Evolutionary conservation across 495 filamentous ascomycete species (phyloP).

Genomic region (Bombardia bombarda): DNA sequence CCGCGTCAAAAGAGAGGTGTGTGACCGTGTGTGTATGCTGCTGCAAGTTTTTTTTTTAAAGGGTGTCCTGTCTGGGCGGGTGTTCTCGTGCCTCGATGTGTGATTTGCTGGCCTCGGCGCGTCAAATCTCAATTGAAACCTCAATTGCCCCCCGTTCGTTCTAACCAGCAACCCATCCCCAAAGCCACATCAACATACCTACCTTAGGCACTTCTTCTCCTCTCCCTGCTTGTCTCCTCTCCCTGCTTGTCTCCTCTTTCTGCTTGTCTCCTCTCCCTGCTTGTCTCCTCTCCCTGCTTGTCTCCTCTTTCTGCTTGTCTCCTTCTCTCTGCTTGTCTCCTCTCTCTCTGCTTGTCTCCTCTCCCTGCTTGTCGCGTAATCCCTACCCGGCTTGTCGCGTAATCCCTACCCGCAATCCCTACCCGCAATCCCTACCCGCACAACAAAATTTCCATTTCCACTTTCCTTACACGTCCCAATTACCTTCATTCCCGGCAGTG

Average conservation of each 20-base stretch:
- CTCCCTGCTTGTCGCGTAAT: slow-evolving; percentile 13
- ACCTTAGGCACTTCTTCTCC: too few species aligned
- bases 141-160: slow-evolving; percentile 12
- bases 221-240: not conserved
- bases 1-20: too few species aligned
- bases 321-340: not conserved
- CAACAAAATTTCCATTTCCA: too few species aligned
- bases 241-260: not conserved
- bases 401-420: slow-evolving; percentile 1
- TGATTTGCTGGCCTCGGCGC: slow-evolving; percentile 26
- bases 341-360: not conserved
- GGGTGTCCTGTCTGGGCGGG: too few species aligned
- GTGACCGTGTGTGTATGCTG: too few species aligned
- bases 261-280: not conserved
- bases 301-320: not conserved
- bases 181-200: slow-evolving; percentile 14
- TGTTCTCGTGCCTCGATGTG: slow-evolving; percentile 9
- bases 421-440: too few species aligned
- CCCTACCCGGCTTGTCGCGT: slow-evolving; percentile 6
- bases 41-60: too few species aligned
- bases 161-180: slow-evolving; percentile 9
- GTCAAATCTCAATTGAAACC: too few species aligned
- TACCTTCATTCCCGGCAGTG: too few species aligned
- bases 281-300: slow-evolving; percentile 8
- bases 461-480: too few species aligned